phyloP scores from a whole-genome alignment of 2,329 filamentous ascomycete genomes.

The Colletotrichum truncatum region DNA sequence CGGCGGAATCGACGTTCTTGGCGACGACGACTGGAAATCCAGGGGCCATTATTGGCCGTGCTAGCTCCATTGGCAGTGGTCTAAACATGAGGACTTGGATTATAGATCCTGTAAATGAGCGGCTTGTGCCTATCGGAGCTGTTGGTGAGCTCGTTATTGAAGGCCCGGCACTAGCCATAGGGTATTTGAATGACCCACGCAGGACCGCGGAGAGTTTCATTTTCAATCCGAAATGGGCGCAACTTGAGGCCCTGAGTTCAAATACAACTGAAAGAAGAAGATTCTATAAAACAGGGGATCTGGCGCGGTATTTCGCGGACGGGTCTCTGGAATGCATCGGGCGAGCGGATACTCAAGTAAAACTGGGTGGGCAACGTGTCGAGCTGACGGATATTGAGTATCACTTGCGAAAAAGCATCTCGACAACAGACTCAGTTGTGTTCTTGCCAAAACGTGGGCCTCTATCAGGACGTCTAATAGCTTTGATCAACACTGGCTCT shows the following conservation, averaged over 20 bases:
- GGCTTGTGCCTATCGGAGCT: constrained; percentile 38
- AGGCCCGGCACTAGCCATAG: constrained; percentile 7
- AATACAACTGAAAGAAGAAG: neutral
- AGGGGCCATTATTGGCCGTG: neutral
- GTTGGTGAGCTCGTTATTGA: constrained; percentile 26
- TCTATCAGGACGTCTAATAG: neutral
- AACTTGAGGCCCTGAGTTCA: neutral
- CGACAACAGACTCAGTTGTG: constrained; percentile 39
- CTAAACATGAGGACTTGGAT: constrained; percentile 36
- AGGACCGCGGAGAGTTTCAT: constrained; percentile 35
- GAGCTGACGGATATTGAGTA: constrained; percentile 33
- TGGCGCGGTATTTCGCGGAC: constrained; percentile 24
- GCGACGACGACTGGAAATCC: neutral
- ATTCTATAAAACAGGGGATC: constrained; percentile 34
- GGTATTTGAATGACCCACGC: constrained; percentile 30
- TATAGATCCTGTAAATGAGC: constrained; percentile 27
- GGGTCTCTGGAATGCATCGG: constrained; percentile 31
- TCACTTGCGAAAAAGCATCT: constrained; percentile 41
- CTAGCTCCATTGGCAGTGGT: constrained; percentile 36
- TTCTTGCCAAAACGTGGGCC: neutral
- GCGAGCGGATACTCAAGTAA: constrained; percentile 32
- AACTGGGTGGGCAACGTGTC: constrained; percentile 32
- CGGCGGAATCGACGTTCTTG: neutral
- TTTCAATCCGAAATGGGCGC: neutral
- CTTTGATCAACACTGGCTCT: neutral